These are phyloP conservation scores for Viola odorata DNA, from an alignment of 345 rosid species.

Conservation along the genomic window DNA sequence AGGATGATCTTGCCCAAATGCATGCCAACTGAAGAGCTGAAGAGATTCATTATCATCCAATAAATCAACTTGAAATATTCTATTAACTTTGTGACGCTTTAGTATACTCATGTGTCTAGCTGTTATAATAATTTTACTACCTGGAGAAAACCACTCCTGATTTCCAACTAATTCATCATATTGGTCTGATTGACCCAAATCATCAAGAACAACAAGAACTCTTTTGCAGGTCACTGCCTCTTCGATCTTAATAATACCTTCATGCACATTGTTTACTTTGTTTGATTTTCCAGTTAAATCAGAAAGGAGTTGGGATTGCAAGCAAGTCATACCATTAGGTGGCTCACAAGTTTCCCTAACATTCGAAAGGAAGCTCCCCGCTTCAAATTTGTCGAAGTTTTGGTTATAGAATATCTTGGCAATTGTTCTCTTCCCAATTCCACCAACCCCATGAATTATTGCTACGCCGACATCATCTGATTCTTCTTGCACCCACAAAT, in stretches of 20 bases:
- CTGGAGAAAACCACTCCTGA: background rate
- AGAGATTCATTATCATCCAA: background rate
- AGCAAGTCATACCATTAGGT: constrained; percentile 7
- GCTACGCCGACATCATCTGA: constrained; percentile 21
- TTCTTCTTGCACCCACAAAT: constrained; percentile 19
- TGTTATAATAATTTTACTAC: background rate
- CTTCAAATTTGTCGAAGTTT: constrained; percentile 20
- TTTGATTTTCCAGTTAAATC: constrained; percentile 8
- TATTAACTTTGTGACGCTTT: background rate
- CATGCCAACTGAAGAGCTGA: constrained; percentile 2
- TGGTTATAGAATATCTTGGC: constrained; percentile 19
- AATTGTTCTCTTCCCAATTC: constrained; percentile 21
- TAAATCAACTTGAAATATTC: background rate
- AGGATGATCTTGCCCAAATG: background rate
- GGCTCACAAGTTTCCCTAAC: constrained; percentile 17
- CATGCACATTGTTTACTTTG: constrained; percentile 7
- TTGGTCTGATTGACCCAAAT: constrained; percentile 9
- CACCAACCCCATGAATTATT: constrained; percentile 26
- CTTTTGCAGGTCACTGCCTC: background rate
- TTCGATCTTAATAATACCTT: constrained; percentile 6
- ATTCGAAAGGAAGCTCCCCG: constrained; percentile 21
- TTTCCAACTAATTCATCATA: background rate
- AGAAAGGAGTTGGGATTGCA: constrained; percentile 25
- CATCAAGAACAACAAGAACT: constrained; percentile 11
- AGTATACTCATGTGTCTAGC: background rate